Percentiles rank a stretch among this genome's conserved stretches.
Conservation (phyloP, 768 basidiomycete species). For the Psilocybe sp. region DNA sequence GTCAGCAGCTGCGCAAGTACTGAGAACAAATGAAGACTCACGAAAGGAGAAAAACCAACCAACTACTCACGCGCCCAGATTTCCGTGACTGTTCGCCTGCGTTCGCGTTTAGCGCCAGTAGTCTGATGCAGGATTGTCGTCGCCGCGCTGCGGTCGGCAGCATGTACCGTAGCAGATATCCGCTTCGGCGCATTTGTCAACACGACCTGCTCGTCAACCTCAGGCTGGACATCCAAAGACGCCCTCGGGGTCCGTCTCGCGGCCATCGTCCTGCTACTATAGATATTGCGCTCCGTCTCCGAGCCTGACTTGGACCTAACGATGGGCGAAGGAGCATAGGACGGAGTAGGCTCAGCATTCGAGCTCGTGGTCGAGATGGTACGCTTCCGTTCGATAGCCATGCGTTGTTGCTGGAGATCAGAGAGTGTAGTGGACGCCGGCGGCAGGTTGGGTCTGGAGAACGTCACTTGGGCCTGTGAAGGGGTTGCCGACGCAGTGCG, state of each 20-base stretch:
- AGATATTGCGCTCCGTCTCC: slow-evolving; percentile 48
- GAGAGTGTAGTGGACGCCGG: slow-evolving; percentile 52
- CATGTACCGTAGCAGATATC: slow-evolving; percentile 22
- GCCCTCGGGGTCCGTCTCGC: slow-evolving; percentile 30
- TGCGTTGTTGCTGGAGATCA: slow-evolving; percentile 54
- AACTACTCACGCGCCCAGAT: slow-evolving; percentile 36
- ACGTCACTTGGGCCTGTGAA: slow-evolving; percentile 49
- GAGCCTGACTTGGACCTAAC: slow-evolving; percentile 31
- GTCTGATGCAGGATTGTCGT: slow-evolving; percentile 22
- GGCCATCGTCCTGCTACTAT: slow-evolving; percentile 38
- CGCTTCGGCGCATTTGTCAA: slow-evolving; percentile 3
- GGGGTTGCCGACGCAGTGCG: slow-evolving; percentile 49
- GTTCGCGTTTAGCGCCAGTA: slow-evolving; percentile 27
- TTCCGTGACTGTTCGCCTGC: slow-evolving; percentile 44
- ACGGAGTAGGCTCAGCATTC: slow-evolving; percentile 19
- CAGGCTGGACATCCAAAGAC: slow-evolving; percentile 41
- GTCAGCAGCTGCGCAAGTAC: neutral
- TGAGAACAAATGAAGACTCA: slow-evolving; percentile 1
- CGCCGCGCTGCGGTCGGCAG: slow-evolving; percentile 42
- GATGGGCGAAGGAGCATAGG: slow-evolving; percentile 11
- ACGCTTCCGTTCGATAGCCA: slow-evolving; percentile 31
- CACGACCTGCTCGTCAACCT: slow-evolving; percentile 6
- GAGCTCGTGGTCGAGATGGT: slow-evolving; percentile 23
- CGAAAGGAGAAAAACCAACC: slow-evolving; percentile 7
- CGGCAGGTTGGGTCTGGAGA: slow-evolving; percentile 59